Evolutionary conservation across 805 yeast species (phyloP).

Genomic region (Saturnispora galanensis): DNA sequence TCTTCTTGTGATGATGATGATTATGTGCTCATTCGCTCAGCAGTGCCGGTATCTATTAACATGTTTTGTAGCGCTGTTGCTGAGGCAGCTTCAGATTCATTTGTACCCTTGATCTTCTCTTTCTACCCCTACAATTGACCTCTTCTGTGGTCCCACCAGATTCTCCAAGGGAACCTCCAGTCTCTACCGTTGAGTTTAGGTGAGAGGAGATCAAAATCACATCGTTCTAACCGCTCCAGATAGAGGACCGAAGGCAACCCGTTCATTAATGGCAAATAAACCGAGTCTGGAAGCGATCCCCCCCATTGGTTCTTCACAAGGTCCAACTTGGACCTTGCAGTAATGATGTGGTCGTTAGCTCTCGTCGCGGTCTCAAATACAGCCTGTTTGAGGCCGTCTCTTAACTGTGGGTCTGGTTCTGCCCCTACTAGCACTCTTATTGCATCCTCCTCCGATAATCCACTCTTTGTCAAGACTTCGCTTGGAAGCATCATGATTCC

Average conservation of each 20-base stretch:
- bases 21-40: not conserved
- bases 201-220: conserved; percentile 52
- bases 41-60: no score
- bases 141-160: conserved; percentile 36
- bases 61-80: no score
- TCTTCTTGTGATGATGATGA: not conserved
- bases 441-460: conserved; percentile 55
- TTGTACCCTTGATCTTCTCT: conserved; percentile 10
- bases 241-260: conserved; percentile 58
- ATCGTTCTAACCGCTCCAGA: conserved; percentile 47
- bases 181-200: conserved; percentile 38
- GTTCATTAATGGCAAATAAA: conserved; percentile 59
- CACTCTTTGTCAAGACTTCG: conserved; percentile 43
- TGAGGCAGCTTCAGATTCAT: not conserved
- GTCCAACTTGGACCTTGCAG: conserved; percentile 50
- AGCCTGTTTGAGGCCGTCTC: conserved; percentile 39
- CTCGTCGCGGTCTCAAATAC: conserved; percentile 60
- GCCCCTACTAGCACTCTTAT: conserved; percentile 40
- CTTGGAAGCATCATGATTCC: conserved; percentile 53
- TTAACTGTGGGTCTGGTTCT: conserved; percentile 20
- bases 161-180: conserved; percentile 58
- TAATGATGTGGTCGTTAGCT: conserved; percentile 71
- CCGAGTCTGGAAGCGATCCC: conserved; percentile 45
- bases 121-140: not conserved
- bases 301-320: conserved; percentile 27